These are phyloP conservation scores for Gracilaria gracilis DNA, from an alignment of 23 red algal genomes.

Conservation along the genomic window DNA sequence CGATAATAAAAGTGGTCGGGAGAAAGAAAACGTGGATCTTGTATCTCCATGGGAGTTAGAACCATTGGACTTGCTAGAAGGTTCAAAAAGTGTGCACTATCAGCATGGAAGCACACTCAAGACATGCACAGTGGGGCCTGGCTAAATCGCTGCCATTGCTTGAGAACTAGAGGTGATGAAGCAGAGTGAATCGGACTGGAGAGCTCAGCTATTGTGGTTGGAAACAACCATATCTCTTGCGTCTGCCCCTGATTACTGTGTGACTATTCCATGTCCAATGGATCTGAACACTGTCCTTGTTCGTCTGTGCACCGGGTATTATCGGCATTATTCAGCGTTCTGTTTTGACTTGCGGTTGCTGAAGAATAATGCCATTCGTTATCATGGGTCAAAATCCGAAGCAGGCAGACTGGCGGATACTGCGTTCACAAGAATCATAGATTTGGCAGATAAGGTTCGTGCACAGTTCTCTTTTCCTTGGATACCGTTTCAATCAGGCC, in stretches of 20 bases:
- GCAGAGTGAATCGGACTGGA: constrained; percentile 50
- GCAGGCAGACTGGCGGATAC: constrained; percentile 27
- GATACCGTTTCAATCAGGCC: constrained; percentile 6
- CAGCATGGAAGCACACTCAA: constrained; percentile 1
- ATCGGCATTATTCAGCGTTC: constrained; percentile 65
- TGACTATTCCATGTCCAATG: constrained; percentile 68
- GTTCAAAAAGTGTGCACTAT: not conserved
- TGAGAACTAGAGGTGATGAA: constrained; percentile 57
- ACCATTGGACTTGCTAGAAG: constrained; percentile 23
- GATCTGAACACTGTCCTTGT: constrained; percentile 72
- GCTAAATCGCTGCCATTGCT: constrained; percentile 51
- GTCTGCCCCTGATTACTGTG: constrained; percentile 47
- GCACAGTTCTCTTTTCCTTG: constrained; percentile 43
- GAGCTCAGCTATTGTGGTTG: constrained; percentile 55
- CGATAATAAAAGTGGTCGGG: constrained; percentile 71
- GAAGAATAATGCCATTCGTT: constrained; percentile 46
- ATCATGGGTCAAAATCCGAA: constrained; percentile 57
- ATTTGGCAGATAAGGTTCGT: constrained; percentile 46
- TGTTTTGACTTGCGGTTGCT: constrained; percentile 56
- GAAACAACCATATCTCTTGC: constrained; percentile 60
- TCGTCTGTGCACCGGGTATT: constrained; percentile 70
- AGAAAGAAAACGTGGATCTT: constrained; percentile 53
- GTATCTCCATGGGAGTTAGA: constrained; percentile 86
- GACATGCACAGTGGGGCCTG: constrained; percentile 49
- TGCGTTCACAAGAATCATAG: constrained; percentile 37